Evolutionary conservation across 1,139 yeast species (phyloP).

Genomic region (Candida albicans): DNA sequence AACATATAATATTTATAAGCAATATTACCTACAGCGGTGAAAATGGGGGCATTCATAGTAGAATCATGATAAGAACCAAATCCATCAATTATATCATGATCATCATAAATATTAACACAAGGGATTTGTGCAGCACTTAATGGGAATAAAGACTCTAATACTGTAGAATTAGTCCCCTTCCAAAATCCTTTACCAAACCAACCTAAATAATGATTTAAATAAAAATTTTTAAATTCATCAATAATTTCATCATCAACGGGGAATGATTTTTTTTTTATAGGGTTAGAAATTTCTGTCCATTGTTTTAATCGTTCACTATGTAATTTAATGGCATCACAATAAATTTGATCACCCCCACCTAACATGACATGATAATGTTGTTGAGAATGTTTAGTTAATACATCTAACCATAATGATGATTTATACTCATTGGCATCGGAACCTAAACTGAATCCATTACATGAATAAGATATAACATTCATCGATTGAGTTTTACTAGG

Average conservation of each 20-base stretch:
- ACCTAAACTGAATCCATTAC: conserved; percentile 87
- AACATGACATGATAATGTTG: conserved; percentile 88
- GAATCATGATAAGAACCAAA: conserved; percentile 80
- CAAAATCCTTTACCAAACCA: conserved; percentile 94
- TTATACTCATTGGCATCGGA: conserved; percentile 67
- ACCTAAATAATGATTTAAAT: conserved; percentile 67
- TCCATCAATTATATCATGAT: conserved; percentile 94
- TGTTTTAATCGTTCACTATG: conserved; percentile 53
- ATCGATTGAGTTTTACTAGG: conserved; percentile 63
- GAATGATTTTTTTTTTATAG: conserved; percentile 38
- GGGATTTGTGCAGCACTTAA: conserved; percentile 82
- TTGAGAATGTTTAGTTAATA: conserved; percentile 58
- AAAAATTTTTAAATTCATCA: conserved; percentile 61
- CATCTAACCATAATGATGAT: conserved; percentile 86
- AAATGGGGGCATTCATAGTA: conserved; percentile 72
- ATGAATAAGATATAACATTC: conserved; percentile 80
- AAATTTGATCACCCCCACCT: conserved; percentile 97
- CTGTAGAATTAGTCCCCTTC: conserved; percentile 65
- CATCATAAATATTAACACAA: conserved; percentile 79
- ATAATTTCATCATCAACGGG: conserved; percentile 46
- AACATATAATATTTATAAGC: conserved; percentile 88
- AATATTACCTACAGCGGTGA: conserved; percentile 66
- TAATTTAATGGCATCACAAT: conserved; percentile 76
- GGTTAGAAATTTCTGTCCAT: conserved; percentile 62
- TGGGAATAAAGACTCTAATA: conserved; percentile 69